phyloP scores from a whole-genome alignment of 2,329 filamentous ascomycete species.

The Cucurbitaria berberidis region DNA sequence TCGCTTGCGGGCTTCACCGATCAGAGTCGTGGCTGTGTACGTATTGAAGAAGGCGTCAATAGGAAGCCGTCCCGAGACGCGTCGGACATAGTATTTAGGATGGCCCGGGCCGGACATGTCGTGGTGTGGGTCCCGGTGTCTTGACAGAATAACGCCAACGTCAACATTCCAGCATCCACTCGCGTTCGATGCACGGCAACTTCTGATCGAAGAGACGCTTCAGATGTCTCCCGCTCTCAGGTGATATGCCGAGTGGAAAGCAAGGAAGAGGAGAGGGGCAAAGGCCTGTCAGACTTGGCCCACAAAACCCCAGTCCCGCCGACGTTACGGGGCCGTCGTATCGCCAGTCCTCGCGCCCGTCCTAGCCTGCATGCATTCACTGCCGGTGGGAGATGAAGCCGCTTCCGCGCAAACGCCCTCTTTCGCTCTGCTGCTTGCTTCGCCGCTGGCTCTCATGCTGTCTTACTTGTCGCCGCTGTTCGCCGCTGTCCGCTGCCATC shows the following conservation, averaged over 20 bases:
- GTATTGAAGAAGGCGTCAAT: conserved; percentile 13
- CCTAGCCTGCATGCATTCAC: conserved; percentile 9
- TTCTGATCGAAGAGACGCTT: neutral
- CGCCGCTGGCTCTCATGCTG: conserved; percentile 5
- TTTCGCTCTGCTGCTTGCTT: neutral
- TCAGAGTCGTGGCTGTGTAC: conserved; percentile 9
- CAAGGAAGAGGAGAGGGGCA: neutral
- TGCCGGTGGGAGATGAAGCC: conserved; percentile 18
- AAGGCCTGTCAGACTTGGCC: conserved; percentile 3
- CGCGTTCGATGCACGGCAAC: neutral
- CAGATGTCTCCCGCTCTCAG: neutral
- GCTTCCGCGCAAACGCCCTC: conserved; percentile 16
- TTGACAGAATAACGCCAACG: neutral
- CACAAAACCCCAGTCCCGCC: neutral
- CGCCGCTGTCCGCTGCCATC: conserved; percentile 7
- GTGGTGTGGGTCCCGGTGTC: neutral
- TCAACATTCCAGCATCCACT: neutral
- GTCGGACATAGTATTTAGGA: conserved; percentile 6
- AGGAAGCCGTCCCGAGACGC: conserved; percentile 21
- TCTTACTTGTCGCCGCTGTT: conserved; percentile 6
- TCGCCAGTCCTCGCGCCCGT: conserved; percentile 1
- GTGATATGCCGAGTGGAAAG: neutral
- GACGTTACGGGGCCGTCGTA: neutral
- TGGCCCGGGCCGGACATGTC: conserved; percentile 1
- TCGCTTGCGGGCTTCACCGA: conserved; percentile 23